Conservation (phyloP, 2,329 filamentous ascomycete genomes). For the Colletotrichum sp. region DNA sequence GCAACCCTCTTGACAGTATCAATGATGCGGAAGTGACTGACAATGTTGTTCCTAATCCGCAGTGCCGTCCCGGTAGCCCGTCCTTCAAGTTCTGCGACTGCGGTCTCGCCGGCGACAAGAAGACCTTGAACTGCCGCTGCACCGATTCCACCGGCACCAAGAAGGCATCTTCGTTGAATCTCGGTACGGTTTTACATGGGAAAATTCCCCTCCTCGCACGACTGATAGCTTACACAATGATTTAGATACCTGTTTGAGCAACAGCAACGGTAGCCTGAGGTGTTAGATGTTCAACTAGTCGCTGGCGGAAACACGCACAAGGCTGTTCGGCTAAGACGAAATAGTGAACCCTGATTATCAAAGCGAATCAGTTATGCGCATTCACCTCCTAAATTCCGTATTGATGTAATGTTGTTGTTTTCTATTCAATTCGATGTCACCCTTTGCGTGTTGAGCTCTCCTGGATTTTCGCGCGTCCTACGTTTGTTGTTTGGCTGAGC, state of each 20-base stretch:
- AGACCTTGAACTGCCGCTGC: not conserved
- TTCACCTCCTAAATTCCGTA: too few relatives aligned
- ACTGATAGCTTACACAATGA: fast-evolving
- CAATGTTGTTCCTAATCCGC: not conserved
- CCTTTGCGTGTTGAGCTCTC: too few relatives aligned
- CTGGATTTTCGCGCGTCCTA: too few relatives aligned
- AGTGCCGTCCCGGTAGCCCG: not conserved
- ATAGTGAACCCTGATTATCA: too few relatives aligned
- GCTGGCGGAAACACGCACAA: too few relatives aligned
- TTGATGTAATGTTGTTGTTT: too few relatives aligned
- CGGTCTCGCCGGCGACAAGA: not conserved
- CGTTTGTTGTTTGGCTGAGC: too few relatives aligned
- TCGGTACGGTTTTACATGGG: not conserved
- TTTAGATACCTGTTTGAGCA: not conserved
- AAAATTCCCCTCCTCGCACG: fast-evolving
- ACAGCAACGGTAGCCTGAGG: not conserved
- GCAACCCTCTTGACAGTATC: fast-evolving
- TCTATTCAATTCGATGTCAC: too few relatives aligned
- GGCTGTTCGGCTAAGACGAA: too few relatives aligned
- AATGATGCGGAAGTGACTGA: fast-evolving
- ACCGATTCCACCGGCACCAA: not conserved
- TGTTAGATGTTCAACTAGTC: too few relatives aligned
- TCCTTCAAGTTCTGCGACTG: not conserved
- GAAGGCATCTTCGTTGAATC: not conserved
- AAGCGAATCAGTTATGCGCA: too few relatives aligned